phyloP scores from a whole-genome alignment of 169 alveolate genomes.

The Miamiensis avidus region DNA sequence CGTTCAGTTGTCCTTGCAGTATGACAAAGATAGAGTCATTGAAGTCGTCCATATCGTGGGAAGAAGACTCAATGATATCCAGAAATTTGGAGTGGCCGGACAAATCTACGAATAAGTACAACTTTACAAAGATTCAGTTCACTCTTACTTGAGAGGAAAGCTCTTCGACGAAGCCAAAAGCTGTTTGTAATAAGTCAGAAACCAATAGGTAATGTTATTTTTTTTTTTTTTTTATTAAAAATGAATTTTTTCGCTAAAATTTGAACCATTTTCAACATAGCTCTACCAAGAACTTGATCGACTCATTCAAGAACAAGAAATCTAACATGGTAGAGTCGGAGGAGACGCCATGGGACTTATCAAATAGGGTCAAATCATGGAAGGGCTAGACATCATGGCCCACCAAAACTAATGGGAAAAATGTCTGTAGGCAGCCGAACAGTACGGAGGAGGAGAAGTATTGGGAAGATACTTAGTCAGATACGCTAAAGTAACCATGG shows the following conservation, averaged over 20 bases:
- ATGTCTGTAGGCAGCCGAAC: conserved; percentile 77
- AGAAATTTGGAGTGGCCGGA: not conserved
- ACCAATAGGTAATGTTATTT: not conserved
- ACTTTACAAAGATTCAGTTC: not conserved
- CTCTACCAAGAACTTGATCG: not conserved
- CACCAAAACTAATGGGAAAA: conserved; percentile 71
- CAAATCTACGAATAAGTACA: not conserved
- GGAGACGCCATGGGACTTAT: not conserved
- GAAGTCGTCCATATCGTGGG: conserved; percentile 83
- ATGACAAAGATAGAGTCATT: conserved; percentile 81
- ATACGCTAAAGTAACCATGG: conserved; percentile 70
- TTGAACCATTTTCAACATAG: not conserved
- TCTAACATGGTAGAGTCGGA: not conserved
- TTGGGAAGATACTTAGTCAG: conserved; percentile 73
- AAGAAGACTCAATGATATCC: conserved; percentile 68
- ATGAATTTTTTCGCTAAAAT: too few species aligned
- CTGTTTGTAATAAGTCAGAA: not conserved
- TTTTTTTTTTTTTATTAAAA: too few species aligned
- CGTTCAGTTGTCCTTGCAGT: conserved; percentile 79
- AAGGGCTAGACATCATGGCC: not conserved
- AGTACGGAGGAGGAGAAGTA: conserved; percentile 67
- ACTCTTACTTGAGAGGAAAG: not conserved
- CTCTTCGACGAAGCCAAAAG: not conserved
- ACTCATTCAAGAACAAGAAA: not conserved
- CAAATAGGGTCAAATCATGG: not conserved